phyloP scores from a whole-genome alignment of 176 grass and related monocot species.

The Oryza brachyantha region DNA sequence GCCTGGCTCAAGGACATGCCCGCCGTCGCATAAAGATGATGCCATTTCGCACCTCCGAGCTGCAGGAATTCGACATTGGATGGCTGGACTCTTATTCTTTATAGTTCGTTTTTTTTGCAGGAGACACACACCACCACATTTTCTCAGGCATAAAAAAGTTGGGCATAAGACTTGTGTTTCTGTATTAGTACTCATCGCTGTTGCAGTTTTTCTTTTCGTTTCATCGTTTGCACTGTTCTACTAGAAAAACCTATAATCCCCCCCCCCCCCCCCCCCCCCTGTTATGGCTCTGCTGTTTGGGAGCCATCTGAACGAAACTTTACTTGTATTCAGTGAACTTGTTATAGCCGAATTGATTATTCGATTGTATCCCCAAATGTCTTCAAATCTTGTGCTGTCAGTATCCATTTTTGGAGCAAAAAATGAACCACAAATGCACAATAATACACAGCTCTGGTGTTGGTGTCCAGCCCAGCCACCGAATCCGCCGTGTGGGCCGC shows the following conservation, averaged over 20 bases:
- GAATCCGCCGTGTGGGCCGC: background rate
- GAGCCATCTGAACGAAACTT: constrained; percentile 16
- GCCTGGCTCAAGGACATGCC: constrained; percentile 90
- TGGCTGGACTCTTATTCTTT: constrained; percentile 66
- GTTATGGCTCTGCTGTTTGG: constrained; percentile 11
- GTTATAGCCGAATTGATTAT: constrained; percentile 41
- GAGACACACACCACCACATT: constrained; percentile 17
- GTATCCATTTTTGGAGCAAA: constrained; percentile 4
- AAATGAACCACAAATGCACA: too few relatives aligned
- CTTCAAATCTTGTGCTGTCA: constrained; percentile 25
- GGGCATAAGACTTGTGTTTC: too few relatives aligned
- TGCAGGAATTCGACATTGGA: constrained; percentile 7
- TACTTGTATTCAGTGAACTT: constrained; percentile 34
- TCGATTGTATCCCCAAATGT: constrained; percentile 37
- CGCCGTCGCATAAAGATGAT: constrained; percentile 55
- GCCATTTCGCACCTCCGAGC: background rate
- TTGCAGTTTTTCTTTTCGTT: constrained; percentile 33
- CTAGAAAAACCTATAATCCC: constrained; percentile 30
- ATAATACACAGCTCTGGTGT: too few relatives aligned
- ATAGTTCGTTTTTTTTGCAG: constrained; percentile 52
- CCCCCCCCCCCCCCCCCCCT: too few relatives aligned
- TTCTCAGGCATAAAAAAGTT: constrained; percentile 41
- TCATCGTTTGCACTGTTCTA: constrained; percentile 28
- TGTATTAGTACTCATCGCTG: constrained; percentile 10
- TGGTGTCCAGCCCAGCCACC: background rate